Percentiles rank a stretch among this genome's conserved stretches.
These are phyloP conservation scores for Ormosia emarginata DNA, from an alignment of 306 rosid genomes.

Conservation along the genomic window DNA sequence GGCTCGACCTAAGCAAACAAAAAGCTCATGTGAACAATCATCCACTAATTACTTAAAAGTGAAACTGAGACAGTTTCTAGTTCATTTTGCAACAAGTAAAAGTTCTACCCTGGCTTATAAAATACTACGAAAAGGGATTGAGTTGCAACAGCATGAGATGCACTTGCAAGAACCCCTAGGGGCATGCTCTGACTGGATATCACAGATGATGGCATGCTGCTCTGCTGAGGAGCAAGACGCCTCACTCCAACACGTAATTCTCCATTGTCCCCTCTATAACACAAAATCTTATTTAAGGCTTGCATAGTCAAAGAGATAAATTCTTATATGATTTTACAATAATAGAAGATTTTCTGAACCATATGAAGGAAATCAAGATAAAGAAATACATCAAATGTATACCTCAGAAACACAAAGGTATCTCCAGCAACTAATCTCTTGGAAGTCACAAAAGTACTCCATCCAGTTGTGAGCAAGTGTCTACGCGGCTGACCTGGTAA, in stretches of 20 bases:
- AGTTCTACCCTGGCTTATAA: conserved; percentile 77
- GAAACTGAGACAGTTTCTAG: background rate
- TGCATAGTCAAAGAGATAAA: background rate
- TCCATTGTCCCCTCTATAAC: conserved; percentile 54
- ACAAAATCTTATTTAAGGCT: conserved; percentile 4
- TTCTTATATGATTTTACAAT: background rate
- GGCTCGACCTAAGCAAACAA: conserved; percentile 57
- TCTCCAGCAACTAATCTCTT: conserved; percentile 79
- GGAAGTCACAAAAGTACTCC: conserved; percentile 79
- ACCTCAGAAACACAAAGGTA: conserved; percentile 76
- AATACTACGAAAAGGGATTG: conserved; percentile 72
- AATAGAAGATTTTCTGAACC: background rate
- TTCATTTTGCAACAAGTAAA: background rate
- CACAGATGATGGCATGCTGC: conserved; percentile 88
- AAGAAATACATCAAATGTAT: background rate
- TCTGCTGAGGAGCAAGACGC: conserved; percentile 77
- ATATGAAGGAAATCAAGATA: background rate
- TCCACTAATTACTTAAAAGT: background rate
- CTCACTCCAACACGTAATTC: conserved; percentile 84
- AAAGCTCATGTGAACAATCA: conserved; percentile 17
- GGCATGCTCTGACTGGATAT: conserved; percentile 97
- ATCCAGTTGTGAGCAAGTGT: conserved; percentile 80
- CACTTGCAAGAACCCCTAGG: conserved; percentile 94
- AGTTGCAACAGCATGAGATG: conserved; percentile 87
- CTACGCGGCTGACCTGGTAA: conserved; percentile 76